Conservation (phyloP, 805 yeast genomes). For the Cyberlindnera xylosilytica region DNA sequence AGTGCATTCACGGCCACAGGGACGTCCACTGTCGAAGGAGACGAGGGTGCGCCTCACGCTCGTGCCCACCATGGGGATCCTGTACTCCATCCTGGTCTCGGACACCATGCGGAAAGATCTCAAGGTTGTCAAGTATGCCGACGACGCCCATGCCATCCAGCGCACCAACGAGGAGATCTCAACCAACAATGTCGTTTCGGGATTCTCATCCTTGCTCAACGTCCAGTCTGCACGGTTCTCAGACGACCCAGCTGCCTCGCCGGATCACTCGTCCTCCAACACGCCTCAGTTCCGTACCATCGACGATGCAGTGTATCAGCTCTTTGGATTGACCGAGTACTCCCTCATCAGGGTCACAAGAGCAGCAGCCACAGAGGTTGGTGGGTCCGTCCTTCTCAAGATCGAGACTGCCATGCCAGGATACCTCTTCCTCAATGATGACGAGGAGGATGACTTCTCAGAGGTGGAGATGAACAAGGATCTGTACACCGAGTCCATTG, state of each 20-base stretch:
- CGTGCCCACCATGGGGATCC: constrained; percentile 40
- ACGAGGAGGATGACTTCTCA: constrained; percentile 31
- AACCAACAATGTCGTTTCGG: constrained; percentile 20
- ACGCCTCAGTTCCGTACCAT: constrained; percentile 39
- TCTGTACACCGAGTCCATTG: constrained; percentile 21
- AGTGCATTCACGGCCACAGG: constrained; percentile 27
- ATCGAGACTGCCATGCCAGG: constrained; percentile 57
- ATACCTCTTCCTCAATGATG: constrained; percentile 47
- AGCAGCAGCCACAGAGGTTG: constrained; percentile 49
- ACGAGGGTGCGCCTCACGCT: constrained; percentile 46
- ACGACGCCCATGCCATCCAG: constrained; percentile 8
- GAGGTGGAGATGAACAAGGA: constrained; percentile 20
- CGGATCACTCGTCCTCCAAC: constrained; percentile 15
- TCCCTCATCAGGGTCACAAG: constrained; percentile 50
- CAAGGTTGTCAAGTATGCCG: constrained; percentile 22
- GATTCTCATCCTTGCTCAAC: constrained; percentile 23
- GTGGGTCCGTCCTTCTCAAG: constrained; percentile 50
- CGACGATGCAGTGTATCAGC: constrained; percentile 41
- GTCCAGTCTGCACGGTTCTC: constrained; percentile 21
- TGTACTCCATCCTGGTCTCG: constrained; percentile 41
- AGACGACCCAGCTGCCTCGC: constrained; percentile 25
- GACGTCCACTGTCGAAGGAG: constrained; percentile 48
- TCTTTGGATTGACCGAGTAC: constrained; percentile 41
- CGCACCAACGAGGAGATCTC: constrained; percentile 23
- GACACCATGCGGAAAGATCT: constrained; percentile 26